phyloP scores from a whole-genome alignment of 1,139 yeast species.

The Pichia sp. region DNA sequence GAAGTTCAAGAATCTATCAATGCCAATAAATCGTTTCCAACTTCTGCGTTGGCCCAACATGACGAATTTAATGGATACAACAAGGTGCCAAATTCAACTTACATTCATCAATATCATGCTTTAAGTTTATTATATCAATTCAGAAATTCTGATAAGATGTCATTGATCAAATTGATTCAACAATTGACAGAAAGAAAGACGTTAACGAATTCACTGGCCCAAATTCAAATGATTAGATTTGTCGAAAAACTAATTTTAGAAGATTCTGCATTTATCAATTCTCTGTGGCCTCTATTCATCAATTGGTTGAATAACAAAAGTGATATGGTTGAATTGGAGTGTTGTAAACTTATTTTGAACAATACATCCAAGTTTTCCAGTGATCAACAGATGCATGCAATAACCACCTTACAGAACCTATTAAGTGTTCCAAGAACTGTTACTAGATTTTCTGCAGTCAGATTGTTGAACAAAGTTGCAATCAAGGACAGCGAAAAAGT shows the following conservation, averaged over 20 bases:
- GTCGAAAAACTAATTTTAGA: constrained; percentile 60
- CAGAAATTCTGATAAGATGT: constrained; percentile 90
- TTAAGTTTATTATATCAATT: constrained; percentile 82
- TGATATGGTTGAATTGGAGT: constrained; percentile 89
- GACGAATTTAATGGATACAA: constrained; percentile 42
- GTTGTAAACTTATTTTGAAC: constrained; percentile 73
- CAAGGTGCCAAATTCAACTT: constrained; percentile 57
- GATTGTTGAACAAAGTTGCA: constrained; percentile 82
- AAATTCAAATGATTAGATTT: constrained; percentile 78
- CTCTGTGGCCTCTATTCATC: constrained; percentile 56
- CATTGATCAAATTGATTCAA: constrained; percentile 82
- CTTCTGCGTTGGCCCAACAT: constrained; percentile 43
- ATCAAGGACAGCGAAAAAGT: constrained; percentile 73
- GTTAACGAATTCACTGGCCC: constrained; percentile 66
- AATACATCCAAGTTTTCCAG: constrained; percentile 47
- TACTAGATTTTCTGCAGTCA: constrained; percentile 86
- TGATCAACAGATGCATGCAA: constrained; percentile 60
- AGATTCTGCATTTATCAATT: constrained; percentile 46
- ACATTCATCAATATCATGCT: constrained; percentile 93
- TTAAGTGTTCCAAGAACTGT: constrained; percentile 86
- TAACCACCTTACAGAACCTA: constrained; percentile 65
- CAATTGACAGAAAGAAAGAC: constrained; percentile 52
- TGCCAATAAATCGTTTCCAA: constrained; percentile 61
- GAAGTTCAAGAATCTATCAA: constrained; percentile 85
- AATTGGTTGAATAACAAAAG: constrained; percentile 73